phyloP scores from a whole-genome alignment of 495 filamentous ascomycete genomes.

The Hyaloscypha variabilis region DNA sequence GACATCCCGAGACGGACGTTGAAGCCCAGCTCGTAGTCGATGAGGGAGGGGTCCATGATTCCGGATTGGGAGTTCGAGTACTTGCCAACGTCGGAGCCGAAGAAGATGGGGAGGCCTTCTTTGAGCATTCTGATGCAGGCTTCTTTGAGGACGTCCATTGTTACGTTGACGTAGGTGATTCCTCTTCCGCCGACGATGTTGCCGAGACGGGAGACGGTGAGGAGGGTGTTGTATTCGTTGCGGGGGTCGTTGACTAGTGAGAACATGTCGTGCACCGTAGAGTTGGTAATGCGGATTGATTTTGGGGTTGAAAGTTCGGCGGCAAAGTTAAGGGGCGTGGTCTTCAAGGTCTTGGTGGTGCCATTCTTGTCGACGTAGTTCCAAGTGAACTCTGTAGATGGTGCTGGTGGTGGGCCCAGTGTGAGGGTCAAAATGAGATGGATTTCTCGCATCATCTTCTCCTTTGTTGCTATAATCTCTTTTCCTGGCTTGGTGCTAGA shows the following conservation, averaged over 20 bases:
- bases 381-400: slow-evolving; percentile 72
- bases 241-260: slow-evolving; percentile 85
- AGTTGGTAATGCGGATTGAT: slow-evolving; percentile 46
- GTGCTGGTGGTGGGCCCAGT: slow-evolving; percentile 74
- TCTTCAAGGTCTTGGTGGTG: slow-evolving; percentile 56
- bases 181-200: slow-evolving; percentile 73
- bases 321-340: slow-evolving; percentile 70
- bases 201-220: slow-evolving; percentile 77
- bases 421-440: slow-evolving; percentile 77
- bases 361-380: slow-evolving; percentile 71
- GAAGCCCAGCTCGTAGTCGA: slow-evolving; percentile 79
- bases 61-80: slow-evolving; percentile 65
- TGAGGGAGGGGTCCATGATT: slow-evolving; percentile 73
- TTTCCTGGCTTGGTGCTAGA: slow-evolving; percentile 13
- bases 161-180: slow-evolving; percentile 81
- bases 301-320: slow-evolving; percentile 50
- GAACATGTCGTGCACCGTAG: slow-evolving; percentile 63
- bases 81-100: slow-evolving; percentile 86
- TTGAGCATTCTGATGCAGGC: slow-evolving; percentile 77
- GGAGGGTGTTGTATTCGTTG: slow-evolving; percentile 66
- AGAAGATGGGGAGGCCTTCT: slow-evolving; percentile 79
- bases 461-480: slow-evolving; percentile 56
- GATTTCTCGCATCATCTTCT: slow-evolving; percentile 74
- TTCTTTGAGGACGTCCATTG: slow-evolving; percentile 69
- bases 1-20: slow-evolving; percentile 69